Base-by-base conservation (phyloP, 2,329 filamentous ascomycete genomes). In the Neonectria sp. region DNA sequence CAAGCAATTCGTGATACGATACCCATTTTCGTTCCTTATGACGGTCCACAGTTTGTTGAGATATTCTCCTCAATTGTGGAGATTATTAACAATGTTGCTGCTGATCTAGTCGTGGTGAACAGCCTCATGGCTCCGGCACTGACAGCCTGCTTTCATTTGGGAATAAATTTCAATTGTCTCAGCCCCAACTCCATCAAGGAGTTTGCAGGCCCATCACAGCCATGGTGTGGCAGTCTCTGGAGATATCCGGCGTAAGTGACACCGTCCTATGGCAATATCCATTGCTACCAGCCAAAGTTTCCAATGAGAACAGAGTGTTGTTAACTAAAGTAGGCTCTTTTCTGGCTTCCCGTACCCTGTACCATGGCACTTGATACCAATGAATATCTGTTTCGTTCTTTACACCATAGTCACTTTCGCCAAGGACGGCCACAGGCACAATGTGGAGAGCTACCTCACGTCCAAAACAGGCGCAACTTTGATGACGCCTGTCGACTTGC, bases 281-380 rank as follows among this genome's bases (percentile, higher is more conserved):
- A 13, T 6, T 6, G 6, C 35, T 24, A 25, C 31, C 9, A 33
- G 31, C 9, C 31, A 9, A 6, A 33, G 31, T 33, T 21, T 21
- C 21, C 21, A 21, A 21, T 21, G 21, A 21, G 21, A 21, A 21
- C 21, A 21, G 21, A 21, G 21, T 21, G 21, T 21, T 21, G 31
- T 53, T 48, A 11, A 33, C 35, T 9, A 24, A 6, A 11, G 2
- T 21, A 85, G 84, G 13, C 78, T 82, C 0, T 82, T 81, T 15
- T 85, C 85, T 0, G 83, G 79, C 5, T 84, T 82, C 33, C 71
- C 80, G 0, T 87, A 82, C 61, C 86, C 85, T 4, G 76, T 88
- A 0, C 85, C 85, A 1, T 82, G 76, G 78, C 76, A 78, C 51
- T 71, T 81, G 1, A 77, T 85, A 13, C 81, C 81, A 1, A 63